Conservation (phyloP, 2,329 filamentous ascomycete genomes). For the Orbilia brochopaga region DNA sequence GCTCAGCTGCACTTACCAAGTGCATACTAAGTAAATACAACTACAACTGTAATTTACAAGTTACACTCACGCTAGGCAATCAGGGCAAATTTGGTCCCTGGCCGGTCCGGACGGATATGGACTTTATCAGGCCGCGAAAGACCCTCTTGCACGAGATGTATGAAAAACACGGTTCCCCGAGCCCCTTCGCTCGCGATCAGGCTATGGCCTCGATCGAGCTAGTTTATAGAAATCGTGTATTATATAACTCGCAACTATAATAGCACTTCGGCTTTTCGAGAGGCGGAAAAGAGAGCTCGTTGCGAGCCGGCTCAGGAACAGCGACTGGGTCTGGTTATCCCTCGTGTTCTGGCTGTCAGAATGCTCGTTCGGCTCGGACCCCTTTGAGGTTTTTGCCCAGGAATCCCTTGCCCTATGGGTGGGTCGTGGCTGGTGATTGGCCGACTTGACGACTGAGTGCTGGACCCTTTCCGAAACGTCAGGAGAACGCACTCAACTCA, state of each 20-base stretch:
- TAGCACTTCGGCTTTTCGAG: background rate
- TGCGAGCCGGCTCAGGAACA: background rate
- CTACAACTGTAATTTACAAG: no score
- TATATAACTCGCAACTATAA: slow-evolving; percentile 10
- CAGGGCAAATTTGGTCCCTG: slow-evolving; percentile 4
- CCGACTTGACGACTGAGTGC: background rate
- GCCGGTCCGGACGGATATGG: background rate
- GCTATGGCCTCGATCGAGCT: slow-evolving; percentile 9
- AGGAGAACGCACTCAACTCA: background rate
- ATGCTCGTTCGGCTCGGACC: slow-evolving; percentile 43
- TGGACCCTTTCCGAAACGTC: slow-evolving; percentile 4
- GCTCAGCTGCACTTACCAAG: background rate
- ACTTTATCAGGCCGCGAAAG: background rate
- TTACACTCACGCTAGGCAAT: background rate
- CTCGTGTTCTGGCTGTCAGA: background rate
- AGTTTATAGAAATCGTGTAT: background rate
- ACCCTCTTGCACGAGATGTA: slow-evolving; percentile 30
- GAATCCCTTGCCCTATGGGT: slow-evolving; percentile 47
- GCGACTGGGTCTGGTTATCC: background rate
- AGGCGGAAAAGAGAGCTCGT: slow-evolving; percentile 1
- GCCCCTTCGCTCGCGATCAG: slow-evolving; percentile 32
- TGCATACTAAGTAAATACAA: background rate
- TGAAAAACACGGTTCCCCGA: slow-evolving; percentile 26
- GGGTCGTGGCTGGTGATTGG: slow-evolving; percentile 13
- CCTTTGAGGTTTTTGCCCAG: slow-evolving; percentile 29